These are phyloP conservation scores for Arthrobotrys megalospora DNA, from an alignment of 2,329 filamentous ascomycete genomes.

Conservation along the genomic window DNA sequence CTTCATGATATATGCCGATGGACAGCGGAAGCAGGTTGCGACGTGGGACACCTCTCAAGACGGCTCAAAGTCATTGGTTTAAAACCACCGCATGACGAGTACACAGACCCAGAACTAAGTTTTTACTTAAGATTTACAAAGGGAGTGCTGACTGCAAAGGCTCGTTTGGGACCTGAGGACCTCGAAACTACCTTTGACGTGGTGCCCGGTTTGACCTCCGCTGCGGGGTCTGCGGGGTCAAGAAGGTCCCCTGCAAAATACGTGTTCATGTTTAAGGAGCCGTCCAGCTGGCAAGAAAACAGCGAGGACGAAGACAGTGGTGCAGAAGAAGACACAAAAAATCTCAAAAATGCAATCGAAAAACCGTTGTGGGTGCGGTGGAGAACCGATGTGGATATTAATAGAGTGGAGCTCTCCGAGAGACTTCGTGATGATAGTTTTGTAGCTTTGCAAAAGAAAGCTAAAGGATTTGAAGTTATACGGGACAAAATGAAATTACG, in stretches of 20 bases:
- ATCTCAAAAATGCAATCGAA: too few species aligned
- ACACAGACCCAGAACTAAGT: neutral
- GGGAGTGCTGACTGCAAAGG: neutral
- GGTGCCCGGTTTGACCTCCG: neutral
- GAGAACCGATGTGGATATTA: slow-evolving; percentile 1
- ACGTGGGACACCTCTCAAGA: neutral
- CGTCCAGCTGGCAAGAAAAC: neutral
- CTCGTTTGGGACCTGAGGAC: neutral
- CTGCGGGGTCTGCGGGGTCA: neutral
- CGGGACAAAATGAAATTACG: neutral
- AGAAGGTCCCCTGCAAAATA: neutral
- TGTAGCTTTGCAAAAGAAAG: neutral
- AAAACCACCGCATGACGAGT: neutral
- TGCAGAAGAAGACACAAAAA: neutral
- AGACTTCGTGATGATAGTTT: slow-evolving; percentile 8
- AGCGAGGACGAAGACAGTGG: neutral
- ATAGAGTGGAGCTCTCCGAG: neutral
- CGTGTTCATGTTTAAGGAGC: slow-evolving; percentile 12
- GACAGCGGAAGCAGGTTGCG: neutral
- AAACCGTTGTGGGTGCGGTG: neutral
- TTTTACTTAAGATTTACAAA: slow-evolving; percentile 6
- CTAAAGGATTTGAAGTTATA: neutral
- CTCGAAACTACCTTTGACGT: slow-evolving; percentile 11
- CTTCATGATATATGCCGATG: slow-evolving; percentile 4
- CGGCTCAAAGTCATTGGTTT: neutral